Evolutionary conservation across 2,329 filamentous ascomycete genomes (phyloP), one percentile per base, ranked within the genome.

Genomic region (Oidium heveae): DNA sequence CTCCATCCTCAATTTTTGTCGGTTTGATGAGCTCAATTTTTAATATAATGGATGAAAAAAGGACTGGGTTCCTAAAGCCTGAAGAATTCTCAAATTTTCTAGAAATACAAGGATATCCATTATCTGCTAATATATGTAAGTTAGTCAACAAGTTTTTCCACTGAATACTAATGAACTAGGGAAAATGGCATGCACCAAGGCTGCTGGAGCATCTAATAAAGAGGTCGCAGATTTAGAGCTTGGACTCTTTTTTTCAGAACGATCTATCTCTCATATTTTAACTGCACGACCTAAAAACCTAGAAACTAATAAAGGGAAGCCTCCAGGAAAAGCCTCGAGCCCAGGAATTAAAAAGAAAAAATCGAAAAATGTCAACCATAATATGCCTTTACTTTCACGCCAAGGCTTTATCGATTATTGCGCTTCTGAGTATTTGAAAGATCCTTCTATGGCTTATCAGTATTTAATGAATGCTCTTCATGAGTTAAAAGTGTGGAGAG

Each of bases 71-170:
- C 43, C 20, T 55, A 32, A 39, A 33, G n/a, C 55, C 55, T 32
- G 55, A 56, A 20, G 41, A 33, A 13, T 56, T 55, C 33, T 51
- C 55, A 9, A 53, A 49, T 15, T 56, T 55, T 24, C 41, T 56
- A 18, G 53, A 54, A 37, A 51, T 43, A 12, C 55, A 56, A 50
- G 55, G 53, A 18, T 56, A 53, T 44, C 43, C 53, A 16, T 20
- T 52, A 28, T 32, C 52, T 22, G 41, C 51, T 28, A 55, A 54
- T 49, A 55, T 50, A 43, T 56, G 55, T 56, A 41, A 13, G 53
- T 55, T n/a, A 13, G 1, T 4, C 15, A 16, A 12, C 36, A 43
- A 9, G 13, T 20, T 24, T n/a, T 28, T 18, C 13, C 20, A 34
- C 12, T 24, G 7, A 33, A 10, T 41, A 46, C 24, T 33, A 22